A percentile compares a stretch with the other conserved stretches of the same genome.
These are phyloP conservation scores for Rhododendron henanense DNA, from an alignment of 148 eudicot species.

Conservation along the genomic window DNA sequence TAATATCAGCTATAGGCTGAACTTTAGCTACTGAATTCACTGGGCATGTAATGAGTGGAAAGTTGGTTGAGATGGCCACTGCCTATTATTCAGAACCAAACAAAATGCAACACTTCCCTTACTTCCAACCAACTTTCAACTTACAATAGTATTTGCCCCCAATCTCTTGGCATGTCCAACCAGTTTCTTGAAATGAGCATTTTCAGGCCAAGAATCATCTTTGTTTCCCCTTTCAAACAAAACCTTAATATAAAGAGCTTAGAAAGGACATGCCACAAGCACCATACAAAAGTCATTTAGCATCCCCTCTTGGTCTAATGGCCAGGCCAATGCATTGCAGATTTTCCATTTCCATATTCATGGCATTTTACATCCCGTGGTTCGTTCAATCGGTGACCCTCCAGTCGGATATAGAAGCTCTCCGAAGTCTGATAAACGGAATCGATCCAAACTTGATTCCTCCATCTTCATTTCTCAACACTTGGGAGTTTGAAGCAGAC, in stretches of 20 bases:
- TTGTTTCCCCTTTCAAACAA: background rate
- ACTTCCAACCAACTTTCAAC: background rate
- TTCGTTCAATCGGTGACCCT: constrained; percentile 34
- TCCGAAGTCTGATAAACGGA: constrained; percentile 36
- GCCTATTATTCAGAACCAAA: background rate
- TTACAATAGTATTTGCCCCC: background rate
- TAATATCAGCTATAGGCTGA: background rate
- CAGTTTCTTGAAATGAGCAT: constrained; percentile 9
- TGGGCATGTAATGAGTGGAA: no score
- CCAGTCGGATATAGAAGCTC: constrained; percentile 47
- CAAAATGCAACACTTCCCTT: background rate
- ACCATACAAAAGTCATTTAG: background rate
- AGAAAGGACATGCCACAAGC: background rate
- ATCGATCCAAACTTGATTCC: constrained; percentile 60
- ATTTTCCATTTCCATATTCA: background rate
- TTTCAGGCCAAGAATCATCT: background rate
- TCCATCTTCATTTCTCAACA: constrained; percentile 33
- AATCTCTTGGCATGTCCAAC: background rate
- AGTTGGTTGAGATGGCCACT: no score
- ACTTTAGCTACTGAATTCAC: background rate
- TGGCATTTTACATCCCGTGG: background rate
- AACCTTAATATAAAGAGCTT: background rate
- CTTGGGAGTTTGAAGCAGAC: constrained; percentile 58
- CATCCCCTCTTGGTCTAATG: background rate
- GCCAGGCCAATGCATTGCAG: background rate